Percentiles rank a stretch among this genome's conserved stretches.
Conservation (phyloP, 2,329 filamentous ascomycete genomes). For the Aschersonia sp. region DNA sequence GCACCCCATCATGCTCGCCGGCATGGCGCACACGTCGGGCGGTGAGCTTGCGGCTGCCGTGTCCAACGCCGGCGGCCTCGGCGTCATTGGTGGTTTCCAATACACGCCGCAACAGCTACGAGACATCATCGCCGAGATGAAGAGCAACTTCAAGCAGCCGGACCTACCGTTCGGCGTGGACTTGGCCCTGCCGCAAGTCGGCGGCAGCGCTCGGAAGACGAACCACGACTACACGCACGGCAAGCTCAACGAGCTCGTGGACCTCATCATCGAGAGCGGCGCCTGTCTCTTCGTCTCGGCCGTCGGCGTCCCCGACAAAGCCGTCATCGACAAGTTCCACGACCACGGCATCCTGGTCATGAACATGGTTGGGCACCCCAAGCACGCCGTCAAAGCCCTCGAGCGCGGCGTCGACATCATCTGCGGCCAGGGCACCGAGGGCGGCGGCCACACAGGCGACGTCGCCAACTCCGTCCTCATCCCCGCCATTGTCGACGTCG, state of each 20-base stretch:
- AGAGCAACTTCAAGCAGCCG: slow-evolving; percentile 51
- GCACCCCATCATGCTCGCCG: slow-evolving; percentile 82
- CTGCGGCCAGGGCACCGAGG: slow-evolving; percentile 85
- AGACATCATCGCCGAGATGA: slow-evolving; percentile 73
- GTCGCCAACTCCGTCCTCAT: slow-evolving; percentile 77
- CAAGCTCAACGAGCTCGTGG: slow-evolving; percentile 73
- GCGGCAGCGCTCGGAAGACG: slow-evolving; percentile 69
- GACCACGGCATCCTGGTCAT: slow-evolving; percentile 70
- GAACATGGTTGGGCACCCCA: slow-evolving; percentile 95
- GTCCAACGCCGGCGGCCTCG: slow-evolving; percentile 75
- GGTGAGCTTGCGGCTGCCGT: slow-evolving; percentile 71
- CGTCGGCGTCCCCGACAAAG: slow-evolving; percentile 68
- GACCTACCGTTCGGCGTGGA: slow-evolving; percentile 80
- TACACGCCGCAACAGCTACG: slow-evolving; percentile 64
- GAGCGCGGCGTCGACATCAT: slow-evolving; percentile 79
- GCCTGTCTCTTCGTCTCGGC: slow-evolving; percentile 76
- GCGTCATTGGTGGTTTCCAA: slow-evolving; percentile 57
- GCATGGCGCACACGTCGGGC: slow-evolving; percentile 79
- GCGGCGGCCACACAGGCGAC: slow-evolving; percentile 83
- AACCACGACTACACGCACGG: slow-evolving; percentile 95
- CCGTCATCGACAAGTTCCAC: slow-evolving; percentile 65
- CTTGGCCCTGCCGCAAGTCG: slow-evolving; percentile 79
- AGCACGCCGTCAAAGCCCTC: slow-evolving; percentile 79
- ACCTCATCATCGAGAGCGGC: slow-evolving; percentile 73
- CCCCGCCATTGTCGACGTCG: slow-evolving; percentile 76